phyloP scores from a whole-genome alignment of 208 protist species.

The Acanthamoeba triangularis region DNA sequence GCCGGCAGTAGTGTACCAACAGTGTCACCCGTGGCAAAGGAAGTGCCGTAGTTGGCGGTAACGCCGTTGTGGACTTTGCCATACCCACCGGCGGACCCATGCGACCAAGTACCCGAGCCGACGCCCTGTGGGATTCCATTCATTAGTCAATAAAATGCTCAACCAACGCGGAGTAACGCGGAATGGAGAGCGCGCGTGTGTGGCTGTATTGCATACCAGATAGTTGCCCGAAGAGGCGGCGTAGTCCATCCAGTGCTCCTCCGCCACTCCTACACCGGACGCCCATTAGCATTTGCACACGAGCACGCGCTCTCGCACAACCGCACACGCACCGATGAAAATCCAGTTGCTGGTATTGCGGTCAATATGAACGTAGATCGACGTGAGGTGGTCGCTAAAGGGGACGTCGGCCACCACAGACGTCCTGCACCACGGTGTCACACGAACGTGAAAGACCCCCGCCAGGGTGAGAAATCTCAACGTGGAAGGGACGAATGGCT shows the following conservation, averaged over 20 bases:
- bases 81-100: neutral
- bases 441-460: neutral
- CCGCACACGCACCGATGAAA: neutral
- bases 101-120: neutral
- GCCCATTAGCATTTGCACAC: too few relatives aligned
- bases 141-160: neutral
- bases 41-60: neutral
- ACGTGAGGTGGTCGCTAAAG: constrained; percentile 23
- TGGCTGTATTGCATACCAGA: neutral
- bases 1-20: neutral
- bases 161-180: neutral
- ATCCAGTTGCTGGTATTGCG: constrained; percentile 31
- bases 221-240: neutral
- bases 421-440: neutral
- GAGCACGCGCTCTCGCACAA: neutral
- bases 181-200: neutral
- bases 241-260: neutral
- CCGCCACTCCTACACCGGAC: neutral
- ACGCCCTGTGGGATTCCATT: neutral
- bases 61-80: neutral
- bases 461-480: neutral
- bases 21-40: neutral
- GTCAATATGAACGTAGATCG: constrained; percentile 2
- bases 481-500: neutral
- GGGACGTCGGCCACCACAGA: constrained; percentile 2